These are phyloP conservation scores for Geranium rotundifolium DNA, from an alignment of 345 rosid species.

Conservation along the genomic window DNA sequence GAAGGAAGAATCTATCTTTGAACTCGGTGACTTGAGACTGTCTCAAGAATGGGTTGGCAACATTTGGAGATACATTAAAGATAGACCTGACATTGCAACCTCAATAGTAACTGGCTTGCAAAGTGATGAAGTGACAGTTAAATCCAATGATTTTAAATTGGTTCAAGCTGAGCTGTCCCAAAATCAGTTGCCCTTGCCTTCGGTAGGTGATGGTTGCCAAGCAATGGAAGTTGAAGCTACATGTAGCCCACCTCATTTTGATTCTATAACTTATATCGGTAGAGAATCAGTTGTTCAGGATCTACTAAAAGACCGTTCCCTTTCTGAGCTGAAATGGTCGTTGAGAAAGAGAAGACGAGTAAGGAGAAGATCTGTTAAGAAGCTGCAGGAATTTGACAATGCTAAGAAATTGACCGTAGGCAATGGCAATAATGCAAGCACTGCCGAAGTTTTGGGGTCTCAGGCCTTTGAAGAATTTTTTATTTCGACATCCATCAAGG, in stretches of 20 bases:
- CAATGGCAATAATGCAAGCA: not conserved
- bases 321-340: conserved; percentile 46
- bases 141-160: conserved; percentile 13
- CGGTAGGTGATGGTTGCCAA: conserved; percentile 4
- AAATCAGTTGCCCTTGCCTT: not conserved
- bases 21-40: conserved; percentile 32
- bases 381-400: conserved; percentile 7
- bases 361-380: conserved; percentile 18
- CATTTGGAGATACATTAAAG: conserved; percentile 35
- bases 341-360: conserved; percentile 45
- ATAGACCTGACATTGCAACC: conserved; percentile 34
- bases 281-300: conserved; percentile 27
- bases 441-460: conserved; percentile 7
- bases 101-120: conserved; percentile 14
- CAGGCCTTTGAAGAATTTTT: conserved; percentile 14
- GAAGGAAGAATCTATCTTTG: conserved; percentile 37
- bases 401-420: not conserved
- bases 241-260: conserved; percentile 9
- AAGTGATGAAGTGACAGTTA: conserved; percentile 20
- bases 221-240: conserved; percentile 9
- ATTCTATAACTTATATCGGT: conserved; percentile 11
- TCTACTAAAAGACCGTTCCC: conserved; percentile 42
- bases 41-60: conserved; percentile 65
- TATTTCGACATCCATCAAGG: conserved; percentile 24
- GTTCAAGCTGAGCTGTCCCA: conserved; percentile 13